phyloP scores from a whole-genome alignment of 1,139 yeast species.

The Kluyveromyces sp. region DNA sequence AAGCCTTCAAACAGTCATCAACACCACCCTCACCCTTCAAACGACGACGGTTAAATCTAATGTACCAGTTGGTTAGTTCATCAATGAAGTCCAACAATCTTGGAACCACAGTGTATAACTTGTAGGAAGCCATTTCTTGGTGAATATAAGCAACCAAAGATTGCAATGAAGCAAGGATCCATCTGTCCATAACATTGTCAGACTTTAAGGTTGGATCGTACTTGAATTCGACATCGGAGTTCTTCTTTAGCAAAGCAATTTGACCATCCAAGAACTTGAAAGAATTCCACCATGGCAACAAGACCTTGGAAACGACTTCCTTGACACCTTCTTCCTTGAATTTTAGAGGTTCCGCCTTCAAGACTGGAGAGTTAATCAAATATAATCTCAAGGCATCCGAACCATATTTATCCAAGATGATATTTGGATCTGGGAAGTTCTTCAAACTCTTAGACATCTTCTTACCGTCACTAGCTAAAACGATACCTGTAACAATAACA shows the following conservation, averaged over 20 bases:
- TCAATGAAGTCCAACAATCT: conserved; percentile 81
- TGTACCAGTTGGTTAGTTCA: conserved; percentile 97
- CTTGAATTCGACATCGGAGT: conserved; percentile 59
- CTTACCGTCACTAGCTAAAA: conserved; percentile 95
- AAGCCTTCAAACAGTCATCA: conserved; percentile 75
- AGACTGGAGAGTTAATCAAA: conserved; percentile 92
- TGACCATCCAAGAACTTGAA: conserved; percentile 95
- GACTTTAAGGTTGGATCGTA: conserved; percentile 60
- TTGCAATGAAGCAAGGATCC: conserved; percentile 94
- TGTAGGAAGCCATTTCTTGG: conserved; percentile 80
- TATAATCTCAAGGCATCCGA: conserved; percentile 96
- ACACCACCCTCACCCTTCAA: conserved; percentile 88
- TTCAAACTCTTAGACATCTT: conserved; percentile 98
- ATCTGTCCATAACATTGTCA: conserved; percentile 90
- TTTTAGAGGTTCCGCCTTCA: conserved; percentile 92
- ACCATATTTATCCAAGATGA: conserved; percentile 80
- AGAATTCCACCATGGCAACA: conserved; percentile 98
- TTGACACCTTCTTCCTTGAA: conserved; percentile 98
- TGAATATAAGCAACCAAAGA: conserved; percentile 81
- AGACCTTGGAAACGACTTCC: conserved; percentile 91
- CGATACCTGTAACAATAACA: conserved; percentile 94
- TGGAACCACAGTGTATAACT: conserved; percentile 94
- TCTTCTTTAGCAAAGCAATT: conserved; percentile 74
- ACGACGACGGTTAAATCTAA: conserved; percentile 96
- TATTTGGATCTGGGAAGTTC: conserved; percentile 92